Evolutionary conservation across 768 basidiomycete species (phyloP), one percentile per base, ranked within the genome.

Genomic region (Pulveroboletus sp.): DNA sequence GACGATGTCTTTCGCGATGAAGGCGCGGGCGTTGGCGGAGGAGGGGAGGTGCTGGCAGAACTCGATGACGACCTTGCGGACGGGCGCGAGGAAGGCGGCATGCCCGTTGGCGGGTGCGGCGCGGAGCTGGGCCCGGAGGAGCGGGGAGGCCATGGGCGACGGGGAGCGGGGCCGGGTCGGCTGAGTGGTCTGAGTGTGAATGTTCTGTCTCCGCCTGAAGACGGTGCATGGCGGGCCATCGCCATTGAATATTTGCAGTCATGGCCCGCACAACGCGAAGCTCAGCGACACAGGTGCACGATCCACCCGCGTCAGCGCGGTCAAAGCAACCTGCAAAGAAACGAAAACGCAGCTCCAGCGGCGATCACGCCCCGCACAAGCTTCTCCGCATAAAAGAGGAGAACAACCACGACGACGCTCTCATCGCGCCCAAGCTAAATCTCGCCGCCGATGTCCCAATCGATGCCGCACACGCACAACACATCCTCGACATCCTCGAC

Each of bases 61-160:
- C 69, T 93, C 89, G 64, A 95, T 81, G 55, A 95, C 89, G 52
- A 95, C 74, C 63, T 92, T 93, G 48, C 89, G 75, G n/a, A 88
- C 75, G 53, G 82, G 82, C 2, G 91, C 88, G 4, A 90, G 68
- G 68, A 86, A 93, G 1, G 81, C 73, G 36, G 70, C 63, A 63
- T 87, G 86, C 2, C 90, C 89, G 65, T 93, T 92, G 49, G 84
- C 78, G 22, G 85, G 85, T 22, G 64, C 61, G 0, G 89, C 81
- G 55, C 77, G 72, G 37, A 81, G 65, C 52, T 70, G 68, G 0
- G 73, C 80, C 31, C 80, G 69, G 34, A 74, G 60, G 38, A 81
- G 60, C 16, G 75, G 56, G 49, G 72, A 67, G 40, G 66, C 68
- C 74, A 75, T 72, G 17, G 13, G 2, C 32, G 43, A 40, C 24